Evolutionary conservation across 2,329 filamentous ascomycete genomes (phyloP).

Genomic region (Talaromyces sp.): DNA sequence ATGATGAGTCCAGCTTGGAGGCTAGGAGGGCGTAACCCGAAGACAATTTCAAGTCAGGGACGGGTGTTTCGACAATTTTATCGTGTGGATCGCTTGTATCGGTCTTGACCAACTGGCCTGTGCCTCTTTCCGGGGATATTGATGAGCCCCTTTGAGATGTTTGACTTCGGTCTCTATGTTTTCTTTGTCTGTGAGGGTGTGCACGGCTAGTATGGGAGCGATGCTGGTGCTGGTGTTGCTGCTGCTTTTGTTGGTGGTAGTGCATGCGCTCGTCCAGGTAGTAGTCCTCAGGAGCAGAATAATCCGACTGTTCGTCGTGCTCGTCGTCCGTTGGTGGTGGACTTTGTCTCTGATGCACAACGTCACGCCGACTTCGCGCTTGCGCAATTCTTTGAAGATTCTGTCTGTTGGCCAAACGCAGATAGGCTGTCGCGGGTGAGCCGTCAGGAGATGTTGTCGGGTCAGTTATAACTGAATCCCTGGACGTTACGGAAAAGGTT

Average conservation of each 20-base stretch:
- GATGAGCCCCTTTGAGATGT: slow-evolving; percentile 25
- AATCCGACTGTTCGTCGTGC: slow-evolving; percentile 29
- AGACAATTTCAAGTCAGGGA: slow-evolving; percentile 10
- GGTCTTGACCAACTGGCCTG: slow-evolving; percentile 10
- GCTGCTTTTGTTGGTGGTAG: slow-evolving; percentile 23
- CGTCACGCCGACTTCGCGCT: slow-evolving; percentile 25
- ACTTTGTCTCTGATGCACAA: slow-evolving; percentile 19
- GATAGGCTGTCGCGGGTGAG: slow-evolving; percentile 26
- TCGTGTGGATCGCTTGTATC: not conserved
- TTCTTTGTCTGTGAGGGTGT: not conserved
- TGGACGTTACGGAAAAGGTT: slow-evolving; percentile 31
- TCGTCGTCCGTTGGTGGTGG: slow-evolving; percentile 17
- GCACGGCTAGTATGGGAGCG: not conserved
- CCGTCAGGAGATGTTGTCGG: slow-evolving; percentile 28
- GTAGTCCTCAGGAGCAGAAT: slow-evolving; percentile 33
- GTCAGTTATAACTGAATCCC: slow-evolving; percentile 27
- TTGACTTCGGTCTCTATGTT: slow-evolving; percentile 22
- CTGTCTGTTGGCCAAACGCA: slow-evolving; percentile 28
- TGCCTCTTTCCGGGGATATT: slow-evolving; percentile 19
- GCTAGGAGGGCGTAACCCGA: slow-evolving; percentile 38
- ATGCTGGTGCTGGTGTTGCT: slow-evolving; percentile 2
- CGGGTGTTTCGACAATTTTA: slow-evolving; percentile 3
- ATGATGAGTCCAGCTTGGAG: slow-evolving; percentile 30
- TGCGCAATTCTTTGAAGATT: slow-evolving; percentile 15
- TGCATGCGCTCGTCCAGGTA: slow-evolving; percentile 27